phyloP scores from a whole-genome alignment of 139 green algal genomes.

The Edaphochlamys debaryana region DNA sequence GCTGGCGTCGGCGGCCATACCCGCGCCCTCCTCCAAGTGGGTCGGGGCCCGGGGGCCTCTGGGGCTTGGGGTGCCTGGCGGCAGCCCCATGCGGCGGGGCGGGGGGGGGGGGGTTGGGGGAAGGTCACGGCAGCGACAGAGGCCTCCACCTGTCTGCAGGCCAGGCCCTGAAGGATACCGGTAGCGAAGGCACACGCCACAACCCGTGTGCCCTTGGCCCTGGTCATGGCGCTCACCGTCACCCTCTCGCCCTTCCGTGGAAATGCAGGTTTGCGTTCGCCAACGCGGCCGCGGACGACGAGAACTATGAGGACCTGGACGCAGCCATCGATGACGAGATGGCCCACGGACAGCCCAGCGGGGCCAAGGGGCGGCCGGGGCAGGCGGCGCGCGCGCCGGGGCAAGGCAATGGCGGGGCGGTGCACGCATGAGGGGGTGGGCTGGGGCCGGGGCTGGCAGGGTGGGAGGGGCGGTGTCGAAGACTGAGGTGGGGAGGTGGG shows the following conservation, averaged over 20 bases:
- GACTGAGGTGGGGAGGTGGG: too few species aligned
- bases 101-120: too few species aligned
- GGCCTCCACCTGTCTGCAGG: not conserved
- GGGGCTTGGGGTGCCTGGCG: not conserved
- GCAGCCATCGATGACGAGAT: conserved; percentile 45
- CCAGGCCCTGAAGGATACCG: not conserved
- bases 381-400: too few species aligned
- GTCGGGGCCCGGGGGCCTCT: not conserved
- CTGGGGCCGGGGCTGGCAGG: too few species aligned
- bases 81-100: too few species aligned
- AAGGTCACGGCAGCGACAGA: not conserved
- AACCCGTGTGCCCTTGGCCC: too few species aligned
- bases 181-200: too few species aligned
- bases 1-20: conserved; percentile 21
- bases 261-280: not conserved
- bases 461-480: too few species aligned
- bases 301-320: conserved; percentile 40
- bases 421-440: too few species aligned
- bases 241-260: not conserved
- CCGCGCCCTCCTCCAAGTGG: conserved; percentile 21
- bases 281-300: conserved; percentile 5
- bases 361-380: not conserved
- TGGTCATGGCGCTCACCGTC: not conserved
- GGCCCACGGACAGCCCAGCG: not conserved
- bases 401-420: not conserved